Percentiles rank a stretch among this genome's conserved stretches.
Conservation (phyloP, 1,284 basidiomycete genomes). For the Trichosporon sp. region DNA sequence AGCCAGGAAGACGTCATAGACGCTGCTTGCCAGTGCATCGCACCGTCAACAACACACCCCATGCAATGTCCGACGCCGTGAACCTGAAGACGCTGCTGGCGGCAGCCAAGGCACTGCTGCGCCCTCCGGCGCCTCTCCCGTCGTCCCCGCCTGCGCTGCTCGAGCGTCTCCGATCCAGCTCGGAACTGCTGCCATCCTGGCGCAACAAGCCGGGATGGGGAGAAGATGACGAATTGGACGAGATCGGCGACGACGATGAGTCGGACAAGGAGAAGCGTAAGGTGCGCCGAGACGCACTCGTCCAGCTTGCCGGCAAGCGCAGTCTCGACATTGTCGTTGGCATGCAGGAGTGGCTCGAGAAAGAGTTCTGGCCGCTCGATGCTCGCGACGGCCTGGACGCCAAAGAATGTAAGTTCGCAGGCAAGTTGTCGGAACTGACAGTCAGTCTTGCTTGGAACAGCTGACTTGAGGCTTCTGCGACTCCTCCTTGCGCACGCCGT, state of each 20-base stretch:
- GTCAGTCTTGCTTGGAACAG: constrained; percentile 36
- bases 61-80: not conserved
- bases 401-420: constrained; percentile 28
- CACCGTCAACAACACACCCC: not conserved
- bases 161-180: constrained; percentile 20
- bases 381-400: constrained; percentile 17
- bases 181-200: constrained; percentile 23
- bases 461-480: constrained; percentile 30
- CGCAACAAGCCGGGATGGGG: constrained; percentile 11
- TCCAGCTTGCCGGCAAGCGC: constrained; percentile 17
- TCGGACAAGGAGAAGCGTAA: constrained; percentile 1
- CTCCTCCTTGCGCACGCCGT: constrained; percentile 27
- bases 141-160: constrained; percentile 23
- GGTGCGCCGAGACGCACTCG: constrained; percentile 5
- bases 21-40: not conserved
- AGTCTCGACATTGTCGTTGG: constrained; percentile 27
- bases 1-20: constrained; percentile 1
- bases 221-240: constrained; percentile 12
- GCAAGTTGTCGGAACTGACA: not conserved
- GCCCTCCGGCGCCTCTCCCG: constrained; percentile 33
- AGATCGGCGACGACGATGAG: constrained; percentile 10
- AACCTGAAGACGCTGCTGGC: constrained; percentile 23
- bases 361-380: constrained; percentile 35
- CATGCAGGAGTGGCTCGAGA: constrained; percentile 26
- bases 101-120: constrained; percentile 25